Evolutionary conservation across 73 alveolate genomes (phyloP).

Genomic region (Blepharisma japonicum): DNA sequence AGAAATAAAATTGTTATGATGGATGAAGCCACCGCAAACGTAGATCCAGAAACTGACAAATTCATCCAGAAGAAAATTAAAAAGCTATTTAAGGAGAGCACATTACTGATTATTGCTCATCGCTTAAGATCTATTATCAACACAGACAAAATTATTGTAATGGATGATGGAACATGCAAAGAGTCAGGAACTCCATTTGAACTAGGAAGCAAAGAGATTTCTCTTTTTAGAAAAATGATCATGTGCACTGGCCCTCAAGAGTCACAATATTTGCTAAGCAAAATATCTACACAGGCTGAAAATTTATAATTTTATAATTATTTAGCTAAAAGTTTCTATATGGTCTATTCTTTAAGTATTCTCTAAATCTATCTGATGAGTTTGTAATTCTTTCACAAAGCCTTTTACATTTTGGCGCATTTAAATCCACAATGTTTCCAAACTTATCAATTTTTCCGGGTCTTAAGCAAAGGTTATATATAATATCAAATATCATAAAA

Average conservation of each 20-base stretch:
- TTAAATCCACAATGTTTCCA: no score
- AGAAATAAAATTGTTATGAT: slow-evolving; percentile 57
- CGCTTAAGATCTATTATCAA: slow-evolving; percentile 59
- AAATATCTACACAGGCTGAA: background rate
- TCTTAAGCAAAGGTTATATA: background rate
- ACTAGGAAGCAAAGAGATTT: slow-evolving; percentile 34
- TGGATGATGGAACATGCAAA: slow-evolving; percentile 52
- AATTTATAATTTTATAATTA: no score
- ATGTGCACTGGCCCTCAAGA: background rate
- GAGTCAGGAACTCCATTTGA: slow-evolving; percentile 62
- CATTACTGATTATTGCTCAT: slow-evolving; percentile 67
- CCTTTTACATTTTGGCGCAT: no score
- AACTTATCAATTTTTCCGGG: no score
- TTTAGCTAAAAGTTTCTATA: no score
- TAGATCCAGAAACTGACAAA: slow-evolving; percentile 76
- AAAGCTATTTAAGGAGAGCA: slow-evolving; percentile 47
- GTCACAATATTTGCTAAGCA: background rate
- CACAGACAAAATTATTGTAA: slow-evolving; percentile 57
- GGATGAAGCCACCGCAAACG: slow-evolving; percentile 77
- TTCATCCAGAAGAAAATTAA: slow-evolving; percentile 48
- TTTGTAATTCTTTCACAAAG: no score
- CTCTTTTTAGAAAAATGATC: slow-evolving; percentile 51
- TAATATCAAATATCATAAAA: background rate
- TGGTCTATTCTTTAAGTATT: no score
- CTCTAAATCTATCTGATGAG: no score